Evolutionary conservation across 345 rosid genomes (phyloP).

Genomic region (Murraya koenigii): DNA sequence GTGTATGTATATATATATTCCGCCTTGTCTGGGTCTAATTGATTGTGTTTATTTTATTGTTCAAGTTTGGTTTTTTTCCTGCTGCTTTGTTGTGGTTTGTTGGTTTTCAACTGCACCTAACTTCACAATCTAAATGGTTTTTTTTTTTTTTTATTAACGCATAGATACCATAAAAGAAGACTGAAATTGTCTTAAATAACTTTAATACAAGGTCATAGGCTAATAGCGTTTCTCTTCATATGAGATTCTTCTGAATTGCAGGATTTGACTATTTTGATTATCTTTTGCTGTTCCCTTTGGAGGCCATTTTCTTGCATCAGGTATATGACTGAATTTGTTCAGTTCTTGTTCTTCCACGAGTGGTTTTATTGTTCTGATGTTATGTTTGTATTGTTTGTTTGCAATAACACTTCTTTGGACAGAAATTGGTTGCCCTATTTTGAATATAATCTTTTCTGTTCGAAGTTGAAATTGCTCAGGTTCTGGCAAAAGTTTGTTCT

Average conservation of each 20-base stretch:
- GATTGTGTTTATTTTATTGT: background rate
- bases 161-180: conserved; percentile 5
- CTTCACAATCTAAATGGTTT: conserved; percentile 17
- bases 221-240: conserved; percentile 7
- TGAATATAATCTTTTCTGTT: background rate
- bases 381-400: background rate
- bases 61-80: conserved; percentile 11
- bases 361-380: background rate
- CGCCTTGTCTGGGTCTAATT: conserved; percentile 18
- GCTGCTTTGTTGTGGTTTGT: conserved; percentile 20
- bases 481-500: background rate
- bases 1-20: too few species aligned
- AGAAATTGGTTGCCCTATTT: background rate
- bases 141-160: background rate
- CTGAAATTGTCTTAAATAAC: background rate
- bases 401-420: background rate
- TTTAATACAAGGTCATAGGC: conserved; percentile 26
- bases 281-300: conserved; percentile 13
- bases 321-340: conserved; percentile 13
- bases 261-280: conserved; percentile 18
- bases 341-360: conserved; percentile 2
- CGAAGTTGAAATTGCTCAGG: background rate
- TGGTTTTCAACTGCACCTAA: conserved; percentile 32
- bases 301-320: conserved; percentile 19
- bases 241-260: conserved; percentile 23